These are phyloP conservation scores for Epichloe sibirici DNA, from an alignment of 2,329 filamentous ascomycete species.

Conservation along the genomic window DNA sequence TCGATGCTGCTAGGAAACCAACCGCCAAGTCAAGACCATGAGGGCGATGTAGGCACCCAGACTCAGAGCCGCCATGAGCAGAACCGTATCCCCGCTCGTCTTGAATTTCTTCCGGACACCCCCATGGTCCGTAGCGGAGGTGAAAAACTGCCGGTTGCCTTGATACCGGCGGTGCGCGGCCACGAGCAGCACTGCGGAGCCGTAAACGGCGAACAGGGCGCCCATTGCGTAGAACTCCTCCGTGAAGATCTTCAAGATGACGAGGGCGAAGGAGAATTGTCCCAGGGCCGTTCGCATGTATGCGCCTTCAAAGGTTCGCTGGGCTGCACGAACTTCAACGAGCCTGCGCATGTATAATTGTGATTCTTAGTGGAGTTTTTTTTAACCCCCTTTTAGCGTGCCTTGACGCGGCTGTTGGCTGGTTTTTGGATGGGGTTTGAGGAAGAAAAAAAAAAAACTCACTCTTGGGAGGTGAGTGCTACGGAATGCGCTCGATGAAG, in stretches of 20 bases:
- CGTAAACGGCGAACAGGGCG: constrained; percentile 90
- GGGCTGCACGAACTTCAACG: constrained; percentile 86
- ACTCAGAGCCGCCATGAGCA: constrained; percentile 44
- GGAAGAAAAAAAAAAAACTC: constrained; percentile 16
- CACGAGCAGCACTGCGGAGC: constrained; percentile 69
- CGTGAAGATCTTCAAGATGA: constrained; percentile 88
- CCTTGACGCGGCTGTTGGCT: no score
- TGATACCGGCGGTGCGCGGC: constrained; percentile 79
- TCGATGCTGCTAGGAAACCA: constrained; percentile 16
- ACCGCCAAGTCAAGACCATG: constrained; percentile 40
- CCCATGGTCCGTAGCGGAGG: constrained; percentile 22
- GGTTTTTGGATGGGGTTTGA: constrained; percentile 8
- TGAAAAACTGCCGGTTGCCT: constrained; percentile 90
- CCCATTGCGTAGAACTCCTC: constrained; percentile 93
- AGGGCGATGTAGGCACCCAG: constrained; percentile 45
- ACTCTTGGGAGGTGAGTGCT: constrained; percentile 67
- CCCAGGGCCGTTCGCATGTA: constrained; percentile 91
- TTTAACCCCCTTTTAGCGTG: no score
- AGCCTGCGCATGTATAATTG: constrained; percentile 36
- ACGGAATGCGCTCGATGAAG: constrained; percentile 76
- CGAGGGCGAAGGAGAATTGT: constrained; percentile 88
- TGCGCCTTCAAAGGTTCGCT: constrained; percentile 93
- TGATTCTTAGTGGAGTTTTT: not conserved
- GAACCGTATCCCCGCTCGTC: constrained; percentile 51
- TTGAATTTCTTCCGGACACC: constrained; percentile 41